phyloP scores from a whole-genome alignment of 768 basidiomycete genomes.

The Leccinum imitatum region DNA sequence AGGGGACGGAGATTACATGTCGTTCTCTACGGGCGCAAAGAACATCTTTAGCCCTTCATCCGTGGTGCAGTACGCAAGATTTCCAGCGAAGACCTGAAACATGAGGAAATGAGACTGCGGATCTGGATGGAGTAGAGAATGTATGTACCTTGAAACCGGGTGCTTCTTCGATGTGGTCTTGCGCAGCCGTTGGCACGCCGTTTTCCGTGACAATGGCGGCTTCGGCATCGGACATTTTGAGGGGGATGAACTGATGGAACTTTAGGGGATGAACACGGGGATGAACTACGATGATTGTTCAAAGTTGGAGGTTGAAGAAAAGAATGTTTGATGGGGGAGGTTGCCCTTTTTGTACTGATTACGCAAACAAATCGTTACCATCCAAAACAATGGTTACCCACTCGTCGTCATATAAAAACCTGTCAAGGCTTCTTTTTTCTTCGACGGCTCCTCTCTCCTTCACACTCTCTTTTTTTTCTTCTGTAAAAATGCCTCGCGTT shows the following conservation, averaged over 20 bases:
- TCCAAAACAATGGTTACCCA: too few species aligned
- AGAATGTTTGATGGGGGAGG: conserved; percentile 30
- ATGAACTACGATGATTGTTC: conserved; percentile 65
- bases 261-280: conserved; percentile 46
- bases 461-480: conserved; percentile 4
- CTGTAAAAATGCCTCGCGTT: conserved; percentile 42
- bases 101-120: conserved; percentile 14
- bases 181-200: conserved; percentile 79
- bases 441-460: too few species aligned
- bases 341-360: conserved; percentile 40
- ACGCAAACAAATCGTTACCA: conserved; percentile 24
- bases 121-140: conserved; percentile 12
- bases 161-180: conserved; percentile 68
- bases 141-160: conserved; percentile 72
- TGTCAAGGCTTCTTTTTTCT: too few species aligned
- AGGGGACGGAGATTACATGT: conserved; percentile 64
- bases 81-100: conserved; percentile 86
- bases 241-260: conserved; percentile 52
- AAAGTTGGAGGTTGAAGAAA: conserved; percentile 82
- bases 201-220: conserved; percentile 80
- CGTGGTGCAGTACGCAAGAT: conserved; percentile 92
- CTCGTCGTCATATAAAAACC: too few species aligned
- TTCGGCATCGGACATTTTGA: conserved; percentile 88
- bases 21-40: conserved; percentile 84
- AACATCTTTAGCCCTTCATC: conserved; percentile 94